Evolutionary conservation across 495 filamentous ascomycete genomes (phyloP).

Genomic region (Aspergillus sclerotioniger): DNA sequence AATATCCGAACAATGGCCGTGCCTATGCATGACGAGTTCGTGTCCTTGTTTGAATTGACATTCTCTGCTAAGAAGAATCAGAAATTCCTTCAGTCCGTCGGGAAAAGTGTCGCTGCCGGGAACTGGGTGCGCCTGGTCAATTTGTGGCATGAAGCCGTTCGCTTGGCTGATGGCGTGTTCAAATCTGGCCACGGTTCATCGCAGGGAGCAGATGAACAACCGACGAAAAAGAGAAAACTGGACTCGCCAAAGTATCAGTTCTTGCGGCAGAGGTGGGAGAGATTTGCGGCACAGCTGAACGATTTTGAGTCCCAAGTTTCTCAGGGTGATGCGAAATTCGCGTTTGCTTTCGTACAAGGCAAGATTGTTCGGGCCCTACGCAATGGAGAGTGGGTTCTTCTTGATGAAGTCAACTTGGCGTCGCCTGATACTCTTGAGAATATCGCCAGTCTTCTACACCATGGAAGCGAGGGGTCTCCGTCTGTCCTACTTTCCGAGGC

Average conservation of each 20-base stretch:
- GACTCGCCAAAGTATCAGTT: slow-evolving; percentile 64
- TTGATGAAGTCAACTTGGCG: slow-evolving; percentile 97
- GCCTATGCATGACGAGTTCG: slow-evolving; percentile 91
- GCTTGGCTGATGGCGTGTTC: slow-evolving; percentile 75
- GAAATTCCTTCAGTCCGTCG: slow-evolving; percentile 74
- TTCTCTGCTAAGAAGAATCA: slow-evolving; percentile 85
- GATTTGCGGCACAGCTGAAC: slow-evolving; percentile 71
- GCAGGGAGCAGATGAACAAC: slow-evolving; percentile 56
- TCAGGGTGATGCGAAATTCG: slow-evolving; percentile 76
- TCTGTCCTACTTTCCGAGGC: slow-evolving; percentile 89
- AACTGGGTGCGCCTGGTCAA: slow-evolving; percentile 82
- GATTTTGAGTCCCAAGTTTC: slow-evolving; percentile 80
- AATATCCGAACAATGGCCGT: slow-evolving; percentile 83
- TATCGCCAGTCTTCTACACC: slow-evolving; percentile 79
- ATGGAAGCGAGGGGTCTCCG: slow-evolving; percentile 61
- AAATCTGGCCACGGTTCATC: slow-evolving; percentile 31
- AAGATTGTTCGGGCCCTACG: slow-evolving; percentile 88
- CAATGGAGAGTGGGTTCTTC: slow-evolving; percentile 96
- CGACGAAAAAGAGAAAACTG: slow-evolving; percentile 77
- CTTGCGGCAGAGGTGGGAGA: slow-evolving; percentile 73
- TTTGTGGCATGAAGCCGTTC: slow-evolving; percentile 84
- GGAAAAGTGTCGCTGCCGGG: slow-evolving; percentile 72
- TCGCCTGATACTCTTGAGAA: slow-evolving; percentile 92
- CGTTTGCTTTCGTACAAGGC: slow-evolving; percentile 93
- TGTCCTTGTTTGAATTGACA: slow-evolving; percentile 78